Conservation (phyloP, 2,329 filamentous ascomycete species). For the Escovopsis weberi region DNA sequence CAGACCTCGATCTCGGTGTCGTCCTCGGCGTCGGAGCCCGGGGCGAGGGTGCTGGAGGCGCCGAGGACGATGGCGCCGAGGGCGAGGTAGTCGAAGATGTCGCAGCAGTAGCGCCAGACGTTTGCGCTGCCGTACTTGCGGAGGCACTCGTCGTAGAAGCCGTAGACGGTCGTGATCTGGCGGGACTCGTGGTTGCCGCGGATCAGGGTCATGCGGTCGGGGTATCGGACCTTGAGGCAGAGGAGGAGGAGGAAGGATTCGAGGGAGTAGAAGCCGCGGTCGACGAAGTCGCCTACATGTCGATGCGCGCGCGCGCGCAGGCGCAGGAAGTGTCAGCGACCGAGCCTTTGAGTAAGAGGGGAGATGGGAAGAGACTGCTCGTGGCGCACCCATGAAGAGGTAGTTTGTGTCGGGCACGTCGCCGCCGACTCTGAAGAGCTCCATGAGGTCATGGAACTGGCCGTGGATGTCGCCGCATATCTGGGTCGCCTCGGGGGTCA, state of each 20-base stretch:
- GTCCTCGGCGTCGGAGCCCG: constrained; percentile 41
- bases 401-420: constrained; percentile 94
- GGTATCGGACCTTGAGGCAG: constrained; percentile 93
- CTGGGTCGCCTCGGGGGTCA: constrained; percentile 21
- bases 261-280: constrained; percentile 94
- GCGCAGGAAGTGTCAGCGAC: too few species aligned
- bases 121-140: constrained; percentile 94
- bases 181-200: constrained; percentile 91
- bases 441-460: constrained; percentile 95
- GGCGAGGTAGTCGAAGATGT: constrained; percentile 93
- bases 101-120: constrained; percentile 94
- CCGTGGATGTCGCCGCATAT: constrained; percentile 97
- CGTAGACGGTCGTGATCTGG: constrained; percentile 94
- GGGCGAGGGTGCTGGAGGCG: constrained; percentile 50
- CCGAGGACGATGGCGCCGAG: constrained; percentile 85
- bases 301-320: too few species aligned
- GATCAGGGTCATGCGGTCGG: constrained; percentile 91
- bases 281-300: constrained; percentile 73
- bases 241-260: constrained; percentile 93
- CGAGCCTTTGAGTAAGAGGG: too few species aligned
- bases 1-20: constrained; percentile 89
- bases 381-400: constrained; percentile 73
- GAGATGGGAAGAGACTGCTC: too few species aligned
- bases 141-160: constrained; percentile 95
- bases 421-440: constrained; percentile 84